Base-by-base conservation (phyloP, 2,329 filamentous ascomycete genomes). In the Massarina eburnea region DNA sequence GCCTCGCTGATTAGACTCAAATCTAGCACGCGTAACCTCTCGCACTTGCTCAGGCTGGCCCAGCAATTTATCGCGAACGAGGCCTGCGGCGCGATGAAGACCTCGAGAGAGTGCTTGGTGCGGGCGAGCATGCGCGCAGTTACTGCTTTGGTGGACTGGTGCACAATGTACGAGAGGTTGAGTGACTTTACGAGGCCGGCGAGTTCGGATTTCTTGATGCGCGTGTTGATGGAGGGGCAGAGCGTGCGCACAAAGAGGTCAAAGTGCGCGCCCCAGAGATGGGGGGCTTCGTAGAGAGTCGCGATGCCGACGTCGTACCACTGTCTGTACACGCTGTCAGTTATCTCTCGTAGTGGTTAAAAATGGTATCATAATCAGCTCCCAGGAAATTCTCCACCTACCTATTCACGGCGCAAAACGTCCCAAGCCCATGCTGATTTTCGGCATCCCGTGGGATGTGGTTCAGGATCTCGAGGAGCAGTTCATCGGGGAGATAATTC, bases 31-130 rank as follows among this genome's bases (percentile, higher is more conserved):
- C 66, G 66, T 4, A 85, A 68, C 0, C 73, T 68, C 5, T 54
- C 52, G 61, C 80, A 83, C 66, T 83, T 84, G 2, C 76, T 74
- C 17, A 85, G 61, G 2, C 78, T 73, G 2, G 80, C 74, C 51
- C 83, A 77, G 58, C 78, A 80, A 49, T 82, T 81, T 41, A 79
- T 65, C 2, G 76, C 77, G 55, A 85, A 84, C 3, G 76, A 78
- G 4, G 78, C 73, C 48, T 79, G 78, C 1, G 82, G 82, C 1
- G 82, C 80, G 37, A 77, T 62, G 58, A 84, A 84, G n/a, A 68
- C 62, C 49, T 78, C 71, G 15, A 85, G 59, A 2, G 70, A 75
- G 5, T 67, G 62, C 49, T 80, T 83, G 1, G 79, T 75, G 39
- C 79, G 71, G 19, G 78, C 74, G 3, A 85, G 67, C 7, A 85